Evolutionary conservation across 306 rosid genomes (phyloP).

Genomic region (Biancaea sappan): DNA sequence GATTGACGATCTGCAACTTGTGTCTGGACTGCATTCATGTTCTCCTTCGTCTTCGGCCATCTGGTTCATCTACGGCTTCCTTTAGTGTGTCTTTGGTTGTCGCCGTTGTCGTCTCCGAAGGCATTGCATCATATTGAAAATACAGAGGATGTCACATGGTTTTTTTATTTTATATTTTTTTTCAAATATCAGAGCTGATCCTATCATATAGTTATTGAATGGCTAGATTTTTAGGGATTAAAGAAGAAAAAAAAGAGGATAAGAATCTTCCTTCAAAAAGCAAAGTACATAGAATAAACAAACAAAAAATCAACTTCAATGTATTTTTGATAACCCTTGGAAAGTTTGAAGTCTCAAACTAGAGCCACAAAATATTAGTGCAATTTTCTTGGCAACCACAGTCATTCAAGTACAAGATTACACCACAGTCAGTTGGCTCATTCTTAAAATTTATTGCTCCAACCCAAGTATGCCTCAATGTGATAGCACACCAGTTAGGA

Average conservation of each 20-base stretch:
- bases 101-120: too few species aligned
- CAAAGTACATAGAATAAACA: not conserved
- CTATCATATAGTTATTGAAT: too few species aligned
- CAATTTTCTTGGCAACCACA: constrained; percentile 75
- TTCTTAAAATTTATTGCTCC: constrained; percentile 71
- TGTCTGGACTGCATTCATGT: too few species aligned
- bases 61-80: too few species aligned
- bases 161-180: too few species aligned
- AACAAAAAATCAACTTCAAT: not conserved
- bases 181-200: too few species aligned
- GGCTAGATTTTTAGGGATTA: too few species aligned
- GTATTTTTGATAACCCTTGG: not conserved
- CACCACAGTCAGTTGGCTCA: constrained; percentile 76
- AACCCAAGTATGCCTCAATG: constrained; percentile 60
- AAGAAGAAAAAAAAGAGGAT: not conserved
- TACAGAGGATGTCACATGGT: too few species aligned
- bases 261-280: not conserved
- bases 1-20: too few species aligned
- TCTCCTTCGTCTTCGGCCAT: too few species aligned
- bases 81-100: too few species aligned
- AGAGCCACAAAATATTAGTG: not conserved
- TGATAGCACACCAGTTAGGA: constrained; percentile 62
- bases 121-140: too few species aligned
- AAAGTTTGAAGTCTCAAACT: not conserved
- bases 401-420: constrained; percentile 71